Evolutionary conservation across 352 stramenopile species (phyloP), one percentile per base, ranked within the genome.

Genomic region (Pythium periplocum): DNA sequence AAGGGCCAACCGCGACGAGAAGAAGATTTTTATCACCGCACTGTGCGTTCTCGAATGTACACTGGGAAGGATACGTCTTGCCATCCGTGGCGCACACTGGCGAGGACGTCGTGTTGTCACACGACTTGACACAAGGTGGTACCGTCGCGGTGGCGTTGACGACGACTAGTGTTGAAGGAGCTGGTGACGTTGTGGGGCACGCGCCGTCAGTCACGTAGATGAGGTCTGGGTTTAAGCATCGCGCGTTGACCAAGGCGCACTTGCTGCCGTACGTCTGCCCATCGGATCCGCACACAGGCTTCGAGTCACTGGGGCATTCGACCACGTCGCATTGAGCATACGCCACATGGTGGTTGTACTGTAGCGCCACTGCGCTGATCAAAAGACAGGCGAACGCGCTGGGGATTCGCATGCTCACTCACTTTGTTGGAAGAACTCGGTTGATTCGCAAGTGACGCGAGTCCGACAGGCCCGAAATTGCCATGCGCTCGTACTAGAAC

Each of bases 221-320:
- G 38, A 42, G 38, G 12, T 12, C 7, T 12, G 38, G 38, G 7
- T 42, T 8, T 8, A 12, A 12, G 38, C 38, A 42, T 12, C 12
- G 38, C 12, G 12, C 38, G 7, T 8, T 42, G 7, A 42, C 7
- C 38, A 42, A 42, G 7, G 38, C 38, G 36, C 49, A 64, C 33
- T 57, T 79, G 45, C 38, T 51, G 46, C 17, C 46, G 34, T 51
- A 51, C 17, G 46, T 51, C 12, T 11, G 6, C 6, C 46, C 46
- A 31, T 51, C 46, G 12, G 46, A 51, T 9, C 17, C 46, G 17
- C 46, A 51, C 31, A 51, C 46, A 30, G 17, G n/a, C 32, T 11
- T 11, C 38, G 38, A 42, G 38, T 42, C 38, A 12, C 7, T 8
- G 7, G 38, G 38, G 12, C 38, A 42, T 12, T 12, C 12, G 38